phyloP scores from a whole-genome alignment of 495 filamentous ascomycete species.

The Aspergillus affinis region DNA sequence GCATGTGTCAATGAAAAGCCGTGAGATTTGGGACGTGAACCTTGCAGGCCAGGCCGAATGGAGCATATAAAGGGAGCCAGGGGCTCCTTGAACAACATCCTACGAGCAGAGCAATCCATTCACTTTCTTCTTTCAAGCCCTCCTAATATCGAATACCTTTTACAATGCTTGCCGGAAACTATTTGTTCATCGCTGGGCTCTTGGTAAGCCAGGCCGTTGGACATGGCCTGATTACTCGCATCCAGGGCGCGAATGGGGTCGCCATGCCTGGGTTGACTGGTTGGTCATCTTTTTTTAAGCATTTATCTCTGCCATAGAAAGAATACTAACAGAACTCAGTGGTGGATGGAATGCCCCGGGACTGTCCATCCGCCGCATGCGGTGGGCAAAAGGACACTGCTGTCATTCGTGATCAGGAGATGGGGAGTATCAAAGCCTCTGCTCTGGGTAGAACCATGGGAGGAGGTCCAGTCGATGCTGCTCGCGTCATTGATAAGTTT shows the following conservation, averaged over 20 bases:
- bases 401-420: constrained; percentile 51
- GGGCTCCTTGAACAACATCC: background rate
- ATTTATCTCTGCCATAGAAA: background rate
- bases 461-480: constrained; percentile 51
- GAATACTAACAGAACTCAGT: constrained; percentile 37
- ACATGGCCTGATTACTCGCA: constrained; percentile 52
- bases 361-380: constrained; percentile 52
- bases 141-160: background rate
- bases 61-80: background rate
- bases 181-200: background rate
- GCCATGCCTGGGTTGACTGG: constrained; percentile 53
- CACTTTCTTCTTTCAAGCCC: background rate
- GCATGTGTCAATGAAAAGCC: background rate
- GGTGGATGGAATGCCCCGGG: constrained; percentile 56
- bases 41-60: too few relatives aligned
- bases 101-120: background rate
- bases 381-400: constrained; percentile 43
- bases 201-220: constrained; percentile 30
- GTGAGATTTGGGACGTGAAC: background rate
- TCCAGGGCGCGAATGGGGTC: constrained; percentile 54
- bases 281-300: background rate
- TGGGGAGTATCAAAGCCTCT: constrained; percentile 39
- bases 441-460: constrained; percentile 58
- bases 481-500: constrained; percentile 4
- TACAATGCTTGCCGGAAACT: background rate